These are phyloP conservation scores for Myxozyma sirexii DNA, from an alignment of 805 yeast species.

Conservation along the genomic window DNA sequence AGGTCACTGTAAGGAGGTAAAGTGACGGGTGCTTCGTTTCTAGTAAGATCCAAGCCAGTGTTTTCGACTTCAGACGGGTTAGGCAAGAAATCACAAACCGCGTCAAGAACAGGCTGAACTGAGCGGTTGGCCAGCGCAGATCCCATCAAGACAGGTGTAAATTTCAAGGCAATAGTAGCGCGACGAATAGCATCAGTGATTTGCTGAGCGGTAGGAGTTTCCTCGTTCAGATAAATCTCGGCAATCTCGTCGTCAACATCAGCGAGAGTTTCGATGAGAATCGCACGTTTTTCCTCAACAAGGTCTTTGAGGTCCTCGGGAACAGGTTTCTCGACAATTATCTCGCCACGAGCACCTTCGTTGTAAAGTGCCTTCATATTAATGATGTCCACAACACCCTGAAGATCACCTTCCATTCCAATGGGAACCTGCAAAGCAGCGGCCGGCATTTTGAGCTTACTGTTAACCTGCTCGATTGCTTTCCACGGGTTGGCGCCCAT, in stretches of 20 bases:
- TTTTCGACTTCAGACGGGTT: slow-evolving; percentile 92
- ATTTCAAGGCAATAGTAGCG: slow-evolving; percentile 90
- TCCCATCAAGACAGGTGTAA: slow-evolving; percentile 99
- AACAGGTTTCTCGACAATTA: slow-evolving; percentile 57
- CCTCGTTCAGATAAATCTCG: slow-evolving; percentile 86
- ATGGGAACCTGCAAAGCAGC: slow-evolving; percentile 98
- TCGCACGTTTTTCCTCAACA: slow-evolving; percentile 85
- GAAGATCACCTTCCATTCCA: slow-evolving; percentile 82
- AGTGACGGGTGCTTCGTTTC: slow-evolving; percentile 68
- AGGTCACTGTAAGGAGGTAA: slow-evolving; percentile 70
- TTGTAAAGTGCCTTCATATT: slow-evolving; percentile 84
- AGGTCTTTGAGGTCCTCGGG: slow-evolving; percentile 80
- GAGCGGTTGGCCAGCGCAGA: slow-evolving; percentile 97
- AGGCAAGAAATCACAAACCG: slow-evolving; percentile 94
- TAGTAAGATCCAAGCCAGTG: slow-evolving; percentile 73
- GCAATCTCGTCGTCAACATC: slow-evolving; percentile 98
- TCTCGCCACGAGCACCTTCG: slow-evolving; percentile 90
- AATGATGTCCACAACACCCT: slow-evolving; percentile 90
- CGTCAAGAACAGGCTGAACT: slow-evolving; percentile 91
- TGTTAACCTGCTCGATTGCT: slow-evolving; percentile 88
- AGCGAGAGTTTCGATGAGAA: slow-evolving; percentile 90
- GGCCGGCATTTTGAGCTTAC: slow-evolving; percentile 86
- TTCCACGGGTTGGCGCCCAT: slow-evolving; percentile 98
- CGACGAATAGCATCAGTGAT: slow-evolving; percentile 89
- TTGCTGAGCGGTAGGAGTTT: slow-evolving; percentile 81